Percentiles rank a stretch among this genome's conserved stretches.
These are phyloP conservation scores for Neurospora terricola DNA, from an alignment of 495 filamentous ascomycete species.

Conservation along the genomic window DNA sequence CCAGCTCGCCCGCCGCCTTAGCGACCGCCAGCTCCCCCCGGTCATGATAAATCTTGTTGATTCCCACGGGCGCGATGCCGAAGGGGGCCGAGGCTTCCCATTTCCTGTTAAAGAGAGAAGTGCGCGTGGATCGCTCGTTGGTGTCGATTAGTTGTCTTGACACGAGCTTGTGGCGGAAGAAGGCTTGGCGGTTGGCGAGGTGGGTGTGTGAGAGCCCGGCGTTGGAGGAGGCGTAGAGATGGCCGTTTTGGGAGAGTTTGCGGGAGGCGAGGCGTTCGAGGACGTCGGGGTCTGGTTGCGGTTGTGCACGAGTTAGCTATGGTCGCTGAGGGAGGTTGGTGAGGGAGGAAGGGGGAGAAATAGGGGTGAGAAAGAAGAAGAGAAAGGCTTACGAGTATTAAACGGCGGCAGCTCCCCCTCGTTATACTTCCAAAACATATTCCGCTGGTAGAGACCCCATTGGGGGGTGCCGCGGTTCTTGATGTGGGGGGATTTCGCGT, in stretches of 20 bases:
- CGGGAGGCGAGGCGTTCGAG: constrained; percentile 43
- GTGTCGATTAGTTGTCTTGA: not conserved
- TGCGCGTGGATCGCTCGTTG: not conserved
- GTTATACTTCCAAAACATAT: constrained; percentile 51
- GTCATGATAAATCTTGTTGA: not conserved
- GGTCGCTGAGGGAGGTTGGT: too few relatives aligned
- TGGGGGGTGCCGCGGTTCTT: constrained; percentile 46
- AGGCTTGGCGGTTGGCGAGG: constrained; percentile 56
- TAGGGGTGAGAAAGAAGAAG: not conserved
- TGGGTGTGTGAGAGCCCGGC: constrained; percentile 57
- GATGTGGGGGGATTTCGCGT: constrained; percentile 50
- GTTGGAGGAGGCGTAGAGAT: constrained; percentile 56
- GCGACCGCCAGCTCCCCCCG: not conserved
- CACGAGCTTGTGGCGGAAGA: constrained; percentile 47
- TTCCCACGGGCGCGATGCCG: not conserved
- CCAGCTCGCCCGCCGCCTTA: not conserved
- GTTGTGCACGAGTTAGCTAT: not conserved
- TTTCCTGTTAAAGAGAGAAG: not conserved
- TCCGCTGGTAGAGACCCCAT: constrained; percentile 52
- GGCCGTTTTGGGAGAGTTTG: constrained; percentile 43
- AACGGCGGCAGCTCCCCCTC: not conserved
- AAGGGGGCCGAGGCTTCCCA: not conserved
- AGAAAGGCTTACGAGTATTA: not conserved
- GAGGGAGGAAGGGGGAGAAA: not conserved
- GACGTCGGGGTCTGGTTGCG: not conserved